A percentile compares a stretch with the other conserved stretches of the same genome.
These are phyloP conservation scores for Mychonastes homosphaera DNA, from an alignment of 139 green algal genomes.

Conservation along the genomic window DNA sequence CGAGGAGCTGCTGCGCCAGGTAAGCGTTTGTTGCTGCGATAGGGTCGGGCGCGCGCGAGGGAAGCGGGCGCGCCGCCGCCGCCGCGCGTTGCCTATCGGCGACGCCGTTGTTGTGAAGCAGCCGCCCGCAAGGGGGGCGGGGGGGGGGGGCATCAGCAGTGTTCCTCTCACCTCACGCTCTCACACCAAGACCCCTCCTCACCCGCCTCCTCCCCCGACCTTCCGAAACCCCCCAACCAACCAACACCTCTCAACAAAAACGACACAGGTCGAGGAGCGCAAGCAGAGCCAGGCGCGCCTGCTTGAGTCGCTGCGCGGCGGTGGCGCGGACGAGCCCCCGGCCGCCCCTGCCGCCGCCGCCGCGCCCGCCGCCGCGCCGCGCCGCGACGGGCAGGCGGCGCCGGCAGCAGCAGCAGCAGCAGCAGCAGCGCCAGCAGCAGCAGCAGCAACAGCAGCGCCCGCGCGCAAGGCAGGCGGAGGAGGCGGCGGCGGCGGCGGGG, in stretches of 20 bases:
- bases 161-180: neutral
- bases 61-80: no score
- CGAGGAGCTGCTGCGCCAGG: constrained; percentile 39
- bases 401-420: constrained; percentile 2
- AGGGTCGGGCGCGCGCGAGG: neutral
- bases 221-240: neutral
- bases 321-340: neutral
- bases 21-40: neutral
- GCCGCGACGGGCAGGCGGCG: neutral
- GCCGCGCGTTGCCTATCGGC: neutral
- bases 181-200: neutral
- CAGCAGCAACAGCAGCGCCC: constrained; percentile 5
- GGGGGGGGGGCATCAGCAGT: neutral
- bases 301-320: constrained; percentile 37
- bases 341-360: neutral
- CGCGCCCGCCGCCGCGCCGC: neutral
- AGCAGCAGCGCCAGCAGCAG: constrained; percentile 5
- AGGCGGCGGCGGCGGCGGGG: neutral
- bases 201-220: neutral
- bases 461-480: neutral
- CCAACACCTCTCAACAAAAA: neutral
- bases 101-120: neutral
- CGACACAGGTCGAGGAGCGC: constrained; percentile 58
- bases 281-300: constrained; percentile 52
- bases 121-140: no score